Base-by-base conservation (phyloP, 1,139 yeast species). In the Zhuliangozyma parablackwelliae region DNA sequence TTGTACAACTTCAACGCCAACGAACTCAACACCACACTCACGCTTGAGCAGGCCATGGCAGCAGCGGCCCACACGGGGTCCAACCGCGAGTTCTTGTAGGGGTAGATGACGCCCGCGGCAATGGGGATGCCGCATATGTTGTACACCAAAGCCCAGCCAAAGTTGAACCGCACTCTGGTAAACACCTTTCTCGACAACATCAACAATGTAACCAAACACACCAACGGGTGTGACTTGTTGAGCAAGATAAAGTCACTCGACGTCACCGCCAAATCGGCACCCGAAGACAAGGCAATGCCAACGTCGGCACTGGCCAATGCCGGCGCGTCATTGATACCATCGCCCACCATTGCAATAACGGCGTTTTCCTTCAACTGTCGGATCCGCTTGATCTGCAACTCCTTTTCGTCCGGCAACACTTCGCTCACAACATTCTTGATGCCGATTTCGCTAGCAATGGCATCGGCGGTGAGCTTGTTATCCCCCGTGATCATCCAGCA, bases 401-500 rank as follows among this genome's bases (percentile, higher is more conserved):
- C 82, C 55, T 85, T 85, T 40, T 80, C 86, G 37, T 78, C 77
- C 0, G 94, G 94, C 29, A 84, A 61, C 6, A 85, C 92, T 34
- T 80, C 87, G 21, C 89, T 82, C 32, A 83, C 67, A n/a, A 85
- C 81, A 38, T 76, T 67, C 3, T 64, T 65, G 21, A 85, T 80
- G 0, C 86, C 85, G 26, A 85, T 65, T 47, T 80, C 83, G 7
- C 54, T 50, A 0, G 85, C 94, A 26, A 85, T 80, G 0, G 87
- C 80, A 30, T 66, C 64, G 1, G 94, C 94, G 0, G 94, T 83
- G 11, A 69, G 53, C 32, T 56, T 65, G 50, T 83, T 82, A 51
- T 85, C 95, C 13, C 94, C 94, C 3, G 77, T 72, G 25, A 73
- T 75, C 83, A 82, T 82, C 82, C 86, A 85, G 37, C 85, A 75